Evolutionary conservation across 805 yeast genomes (phyloP).

Genomic region (Ogataea paraovalis): DNA sequence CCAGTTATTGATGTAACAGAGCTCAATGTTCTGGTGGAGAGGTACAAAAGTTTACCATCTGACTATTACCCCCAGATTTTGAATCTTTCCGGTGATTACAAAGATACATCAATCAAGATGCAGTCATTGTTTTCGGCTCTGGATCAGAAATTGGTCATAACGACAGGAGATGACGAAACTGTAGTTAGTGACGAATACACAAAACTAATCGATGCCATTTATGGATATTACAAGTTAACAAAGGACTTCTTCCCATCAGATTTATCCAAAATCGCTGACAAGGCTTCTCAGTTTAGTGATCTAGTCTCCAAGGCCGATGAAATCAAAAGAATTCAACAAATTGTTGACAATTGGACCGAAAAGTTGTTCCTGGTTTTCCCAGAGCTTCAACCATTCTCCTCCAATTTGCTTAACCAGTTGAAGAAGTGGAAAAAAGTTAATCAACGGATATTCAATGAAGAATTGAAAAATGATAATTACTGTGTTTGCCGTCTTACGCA

Average conservation of each 20-base stretch:
- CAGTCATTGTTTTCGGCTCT: not conserved
- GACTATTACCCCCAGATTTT: slow-evolving; percentile 1
- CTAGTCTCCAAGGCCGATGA: slow-evolving; percentile 5
- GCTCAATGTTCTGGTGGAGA: slow-evolving; percentile 9
- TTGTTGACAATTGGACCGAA: slow-evolving; percentile 15
- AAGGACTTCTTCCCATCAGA: slow-evolving; percentile 3
- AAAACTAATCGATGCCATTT: slow-evolving; percentile 11
- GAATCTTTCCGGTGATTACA: not conserved
- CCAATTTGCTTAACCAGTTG: slow-evolving; percentile 12
- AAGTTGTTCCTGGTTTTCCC: slow-evolving; percentile 10
- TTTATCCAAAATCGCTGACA: slow-evolving; percentile 9
- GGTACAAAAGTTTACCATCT: slow-evolving; percentile 15
- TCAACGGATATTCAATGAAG: slow-evolving; percentile 17
- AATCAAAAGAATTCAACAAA: slow-evolving; percentile 6
- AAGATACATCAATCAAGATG: not conserved
- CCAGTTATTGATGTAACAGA: slow-evolving; percentile 4
- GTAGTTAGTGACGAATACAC: slow-evolving; percentile 16
- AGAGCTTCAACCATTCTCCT: slow-evolving; percentile 7
- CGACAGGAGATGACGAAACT: not conserved
- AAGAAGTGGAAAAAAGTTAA: slow-evolving; percentile 9
- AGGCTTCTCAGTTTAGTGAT: slow-evolving; percentile 9
- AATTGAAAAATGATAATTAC: slow-evolving; percentile 29
- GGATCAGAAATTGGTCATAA: not conserved
- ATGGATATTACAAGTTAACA: slow-evolving; percentile 6
- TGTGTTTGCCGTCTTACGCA: slow-evolving; percentile 57